These are phyloP conservation scores for Nicotiana tabacum DNA, from an alignment of 257 asterid genomes.

Conservation along the genomic window DNA sequence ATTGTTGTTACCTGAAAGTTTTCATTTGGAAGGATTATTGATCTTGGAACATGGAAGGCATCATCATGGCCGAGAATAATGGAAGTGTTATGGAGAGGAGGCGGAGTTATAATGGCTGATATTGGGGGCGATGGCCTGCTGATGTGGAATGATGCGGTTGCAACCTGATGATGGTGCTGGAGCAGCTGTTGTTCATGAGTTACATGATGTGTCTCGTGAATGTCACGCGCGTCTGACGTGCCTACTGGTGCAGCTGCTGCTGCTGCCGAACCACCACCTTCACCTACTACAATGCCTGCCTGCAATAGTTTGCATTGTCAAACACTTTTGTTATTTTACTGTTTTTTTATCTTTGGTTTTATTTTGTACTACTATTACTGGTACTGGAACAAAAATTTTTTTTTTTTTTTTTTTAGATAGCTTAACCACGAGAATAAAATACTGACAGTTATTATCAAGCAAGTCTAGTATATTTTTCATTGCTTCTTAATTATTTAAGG, in stretches of 20 bases:
- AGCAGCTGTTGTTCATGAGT: conserved; percentile 31
- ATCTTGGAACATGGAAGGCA: conserved; percentile 56
- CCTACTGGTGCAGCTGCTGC: conserved; percentile 21
- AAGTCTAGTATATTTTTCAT: conserved; percentile 42
- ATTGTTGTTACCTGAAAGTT: conserved; percentile 56
- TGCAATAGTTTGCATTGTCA: conserved; percentile 18
- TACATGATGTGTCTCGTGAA: conserved; percentile 28
- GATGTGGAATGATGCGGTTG: conserved; percentile 59
- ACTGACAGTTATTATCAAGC: conserved; percentile 35
- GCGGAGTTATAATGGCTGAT: conserved; percentile 68
- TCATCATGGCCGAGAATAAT: conserved; percentile 60
- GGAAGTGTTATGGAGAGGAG: conserved; percentile 60
- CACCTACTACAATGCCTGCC: conserved; percentile 45
- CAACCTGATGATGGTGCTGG: conserved; percentile 35
- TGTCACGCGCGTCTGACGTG: conserved; percentile 60
- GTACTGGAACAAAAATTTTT: not conserved
- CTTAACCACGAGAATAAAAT: conserved; percentile 17
- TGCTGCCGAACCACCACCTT: conserved; percentile 24
- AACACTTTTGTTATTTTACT: not conserved
- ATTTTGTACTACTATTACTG: not conserved
- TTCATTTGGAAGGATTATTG: conserved; percentile 53
- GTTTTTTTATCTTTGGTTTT: not conserved
- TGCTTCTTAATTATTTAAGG: conserved; percentile 29
- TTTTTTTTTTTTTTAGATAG: conserved; percentile 15
- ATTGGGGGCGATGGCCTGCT: conserved; percentile 77